Percentiles rank a stretch among this genome's conserved stretches.
phyloP scores from a whole-genome alignment of 805 yeast species.

The Yarrowia divulgata region DNA sequence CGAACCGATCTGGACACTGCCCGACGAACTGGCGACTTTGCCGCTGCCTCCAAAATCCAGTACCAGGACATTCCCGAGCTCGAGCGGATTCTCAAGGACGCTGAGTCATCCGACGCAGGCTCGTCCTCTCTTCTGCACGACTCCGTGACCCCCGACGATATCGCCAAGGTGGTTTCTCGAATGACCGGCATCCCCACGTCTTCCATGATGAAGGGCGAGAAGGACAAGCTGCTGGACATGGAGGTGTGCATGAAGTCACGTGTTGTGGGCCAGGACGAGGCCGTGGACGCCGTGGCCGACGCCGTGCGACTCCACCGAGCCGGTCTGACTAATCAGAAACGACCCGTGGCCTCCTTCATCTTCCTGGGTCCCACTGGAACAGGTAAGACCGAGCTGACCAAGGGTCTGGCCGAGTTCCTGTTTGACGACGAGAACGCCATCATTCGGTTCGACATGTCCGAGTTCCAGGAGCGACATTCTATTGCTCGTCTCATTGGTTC shows the following conservation, averaged over 20 bases:
- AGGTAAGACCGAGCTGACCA: constrained; percentile 95
- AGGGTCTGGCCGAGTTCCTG: constrained; percentile 87
- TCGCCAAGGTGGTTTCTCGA: constrained; percentile 86
- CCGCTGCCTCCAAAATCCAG: constrained; percentile 85
- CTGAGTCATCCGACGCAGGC: constrained; percentile 56
- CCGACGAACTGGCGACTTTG: constrained; percentile 86
- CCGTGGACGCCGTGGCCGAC: constrained; percentile 85
- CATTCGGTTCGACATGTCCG: constrained; percentile 96
- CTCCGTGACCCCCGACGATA: constrained; percentile 92
- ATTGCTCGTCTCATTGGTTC: constrained; percentile 93
- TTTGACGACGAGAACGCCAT: constrained; percentile 89
- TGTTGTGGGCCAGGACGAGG: constrained; percentile 96
- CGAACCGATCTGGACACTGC: constrained; percentile 80
- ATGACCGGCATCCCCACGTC: constrained; percentile 97
- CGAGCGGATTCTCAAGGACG: constrained; percentile 64
- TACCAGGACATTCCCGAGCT: constrained; percentile 85
- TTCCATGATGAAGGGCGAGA: constrained; percentile 91
- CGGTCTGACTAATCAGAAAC: constrained; percentile 89
- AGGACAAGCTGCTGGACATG: constrained; percentile 88
- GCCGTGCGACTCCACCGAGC: constrained; percentile 97
- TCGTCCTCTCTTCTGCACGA: constrained; percentile 70
- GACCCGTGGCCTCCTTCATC: constrained; percentile 96
- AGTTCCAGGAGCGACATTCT: constrained; percentile 93
- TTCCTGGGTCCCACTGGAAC: constrained; percentile 99
- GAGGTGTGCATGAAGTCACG: constrained; percentile 75